Base-by-base conservation (phyloP, 2,329 filamentous ascomycete genomes). In the Decorospora gaudefroyi region DNA sequence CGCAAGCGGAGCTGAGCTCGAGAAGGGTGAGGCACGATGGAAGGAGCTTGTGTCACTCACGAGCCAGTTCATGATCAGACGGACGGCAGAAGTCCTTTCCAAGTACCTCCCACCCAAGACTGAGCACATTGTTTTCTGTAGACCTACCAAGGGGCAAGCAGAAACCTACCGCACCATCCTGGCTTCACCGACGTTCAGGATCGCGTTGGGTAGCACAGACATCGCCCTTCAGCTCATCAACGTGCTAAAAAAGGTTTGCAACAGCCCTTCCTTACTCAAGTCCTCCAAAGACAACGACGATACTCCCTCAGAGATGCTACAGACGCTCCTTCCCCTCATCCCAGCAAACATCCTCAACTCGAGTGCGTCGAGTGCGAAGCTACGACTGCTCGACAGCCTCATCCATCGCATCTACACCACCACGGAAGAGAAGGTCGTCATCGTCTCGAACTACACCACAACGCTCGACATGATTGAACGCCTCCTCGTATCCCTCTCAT, bases 381-480 rank as follows among this genome's bases (percentile, higher is more conserved):
- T 88, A 15, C 78, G 83, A 29, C 79, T 87, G 1, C 74, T 89
- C 2, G 84, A 88, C 60, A 77, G 80, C 38, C 73, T 89, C 6
- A 70, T 89, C 1, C 78, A 84, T 53, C 76, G 76, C 8, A 76
- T 89, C 16, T 78, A 77, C 34, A 78, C 74, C 2, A 80, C 75
- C 0, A 87, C 85, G 0, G 71, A 77, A 1, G 86, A 89, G 58
- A 89, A 88, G 59, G 79, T 89, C 16, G 84, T 89, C 7, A 75
- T 89, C 6, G 84, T 89, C n/a, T 88, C 85, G 13, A 88, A 88
- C 61, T 88, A 87, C 63, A 89, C 86, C 0, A 82, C 83, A 7
- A 89, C 86, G 0, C 76, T 89, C 7, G 83, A 86, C 55, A 76
- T 88, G 49, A 78, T 89, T 3, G 79, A 78, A 29, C 78, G 76